A percentile compares a stretch with the other conserved stretches of the same genome.
phyloP scores from a whole-genome alignment of 2,329 filamentous ascomycete species.

The Tolypocladium inflatum region DNA sequence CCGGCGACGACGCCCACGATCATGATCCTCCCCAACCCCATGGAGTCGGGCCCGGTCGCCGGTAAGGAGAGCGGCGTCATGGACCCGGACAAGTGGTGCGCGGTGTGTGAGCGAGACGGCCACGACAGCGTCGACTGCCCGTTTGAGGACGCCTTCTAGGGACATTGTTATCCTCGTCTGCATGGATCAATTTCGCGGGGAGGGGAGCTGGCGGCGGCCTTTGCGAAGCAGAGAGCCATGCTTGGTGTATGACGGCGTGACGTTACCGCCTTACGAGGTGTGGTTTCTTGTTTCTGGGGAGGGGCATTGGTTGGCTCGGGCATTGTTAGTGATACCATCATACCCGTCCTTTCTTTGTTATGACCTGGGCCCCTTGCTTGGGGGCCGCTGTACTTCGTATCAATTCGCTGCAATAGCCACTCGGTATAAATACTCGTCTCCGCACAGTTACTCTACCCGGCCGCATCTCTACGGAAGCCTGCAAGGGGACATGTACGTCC shows the following conservation, averaged over 20 bases:
- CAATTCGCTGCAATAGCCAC: background rate
- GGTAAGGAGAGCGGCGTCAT: slow-evolving; percentile 71
- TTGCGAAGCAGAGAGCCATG: background rate
- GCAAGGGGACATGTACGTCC: no score
- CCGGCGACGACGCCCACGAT: slow-evolving; percentile 27
- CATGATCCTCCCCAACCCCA: slow-evolving; percentile 48
- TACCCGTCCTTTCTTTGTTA: slow-evolving; percentile 14
- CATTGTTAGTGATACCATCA: slow-evolving; percentile 26
- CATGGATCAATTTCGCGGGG: background rate
- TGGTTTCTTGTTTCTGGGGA: slow-evolving; percentile 7
- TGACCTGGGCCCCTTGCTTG: background rate
- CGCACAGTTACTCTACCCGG: background rate
- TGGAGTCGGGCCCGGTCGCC: slow-evolving; percentile 59
- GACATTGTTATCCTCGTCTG: background rate
- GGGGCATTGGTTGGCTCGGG: slow-evolving; percentile 17
- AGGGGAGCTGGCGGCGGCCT: background rate
- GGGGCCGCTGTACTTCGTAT: background rate
- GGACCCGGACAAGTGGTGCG: slow-evolving; percentile 90
- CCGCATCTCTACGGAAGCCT: no score
- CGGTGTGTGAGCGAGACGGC: slow-evolving; percentile 88
- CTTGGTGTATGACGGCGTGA: slow-evolving; percentile 9
- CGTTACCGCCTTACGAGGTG: slow-evolving; percentile 6
- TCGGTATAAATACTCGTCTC: background rate
- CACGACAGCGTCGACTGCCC: slow-evolving; percentile 95
- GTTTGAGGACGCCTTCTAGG: slow-evolving; percentile 70